phyloP scores from a whole-genome alignment of 805 yeast species.

The Wickerhamomyces mucosus region DNA sequence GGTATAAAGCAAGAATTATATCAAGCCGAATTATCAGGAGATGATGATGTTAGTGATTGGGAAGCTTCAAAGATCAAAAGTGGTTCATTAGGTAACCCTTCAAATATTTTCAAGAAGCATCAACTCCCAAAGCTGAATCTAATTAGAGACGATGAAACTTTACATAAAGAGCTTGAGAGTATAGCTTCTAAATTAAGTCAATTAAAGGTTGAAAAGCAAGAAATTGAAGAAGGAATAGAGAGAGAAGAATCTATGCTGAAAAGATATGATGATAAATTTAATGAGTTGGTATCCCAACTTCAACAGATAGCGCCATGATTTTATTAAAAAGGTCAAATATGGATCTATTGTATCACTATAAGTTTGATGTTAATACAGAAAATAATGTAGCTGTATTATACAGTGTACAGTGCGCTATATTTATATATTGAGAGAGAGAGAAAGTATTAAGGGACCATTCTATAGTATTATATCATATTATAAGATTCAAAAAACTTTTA shows the following conservation, averaged over 20 bases:
- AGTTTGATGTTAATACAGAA: no score
- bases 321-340: no score
- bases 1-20: constrained; percentile 27
- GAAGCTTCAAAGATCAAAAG: constrained; percentile 10
- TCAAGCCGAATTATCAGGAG: constrained; percentile 18
- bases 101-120: background rate
- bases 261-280: constrained; percentile 1
- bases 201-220: constrained; percentile 1
- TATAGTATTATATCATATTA: no score
- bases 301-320: no score
- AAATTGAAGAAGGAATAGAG: background rate
- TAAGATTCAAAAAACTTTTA: no score
- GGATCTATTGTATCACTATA: no score
- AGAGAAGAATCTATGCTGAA: background rate
- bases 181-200: constrained; percentile 1
- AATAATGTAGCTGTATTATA: no score
- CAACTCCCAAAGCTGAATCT: constrained; percentile 6
- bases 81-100: constrained; percentile 5
- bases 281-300: background rate
- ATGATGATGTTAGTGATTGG: constrained; percentile 16
- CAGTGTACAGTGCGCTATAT: no score
- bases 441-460: no score
- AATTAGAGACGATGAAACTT: constrained; percentile 2
- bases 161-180: constrained; percentile 1
- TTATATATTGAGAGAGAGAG: no score